Evolutionary conservation across 2,329 filamentous ascomycete species (phyloP).

Genomic region (Penicillium brevicompactum): DNA sequence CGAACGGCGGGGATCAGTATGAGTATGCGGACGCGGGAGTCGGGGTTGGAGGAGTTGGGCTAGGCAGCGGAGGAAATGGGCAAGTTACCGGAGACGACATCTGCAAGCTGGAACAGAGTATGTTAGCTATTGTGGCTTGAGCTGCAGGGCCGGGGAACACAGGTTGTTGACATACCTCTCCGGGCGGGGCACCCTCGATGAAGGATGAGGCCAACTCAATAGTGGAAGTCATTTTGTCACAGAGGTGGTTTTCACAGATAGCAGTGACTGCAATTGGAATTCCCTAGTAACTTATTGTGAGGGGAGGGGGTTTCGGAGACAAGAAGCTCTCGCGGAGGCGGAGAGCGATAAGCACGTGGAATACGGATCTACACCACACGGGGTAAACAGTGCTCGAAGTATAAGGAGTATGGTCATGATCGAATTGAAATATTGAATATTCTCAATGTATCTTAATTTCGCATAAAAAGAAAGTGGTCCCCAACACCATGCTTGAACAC

Average conservation of each 20-base stretch:
- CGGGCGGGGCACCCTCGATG: slow-evolving; percentile 89
- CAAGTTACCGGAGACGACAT: slow-evolving; percentile 77
- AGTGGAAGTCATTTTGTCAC: slow-evolving; percentile 44
- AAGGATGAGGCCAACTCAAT: slow-evolving; percentile 75
- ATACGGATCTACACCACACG: background rate
- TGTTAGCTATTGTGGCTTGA: slow-evolving; percentile 32
- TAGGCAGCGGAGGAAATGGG: slow-evolving; percentile 19
- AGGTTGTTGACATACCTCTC: slow-evolving; percentile 68
- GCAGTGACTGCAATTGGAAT: background rate
- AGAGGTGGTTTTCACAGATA: background rate
- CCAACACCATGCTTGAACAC: slow-evolving; percentile 14
- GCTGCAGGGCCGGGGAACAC: slow-evolving; percentile 7
- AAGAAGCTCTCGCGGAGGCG: slow-evolving; percentile 24
- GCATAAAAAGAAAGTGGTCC: slow-evolving; percentile 9
- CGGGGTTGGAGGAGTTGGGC: slow-evolving; percentile 4
- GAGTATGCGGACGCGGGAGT: slow-evolving; percentile 14
- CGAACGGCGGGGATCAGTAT: slow-evolving; percentile 17
- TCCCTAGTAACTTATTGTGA: background rate
- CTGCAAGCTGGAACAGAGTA: slow-evolving; percentile 66
- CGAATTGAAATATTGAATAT: background rate
- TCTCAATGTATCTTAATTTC: slow-evolving; percentile 10
- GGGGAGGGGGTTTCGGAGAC: slow-evolving; percentile 16
- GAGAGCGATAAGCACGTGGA: slow-evolving; percentile 25
- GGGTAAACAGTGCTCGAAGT: background rate
- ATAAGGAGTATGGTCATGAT: background rate